Evolutionary conservation across 2,329 filamentous ascomycete genomes (phyloP), one percentile per base, ranked within the genome.

Genomic region (Colletotrichum zoysiae): DNA sequence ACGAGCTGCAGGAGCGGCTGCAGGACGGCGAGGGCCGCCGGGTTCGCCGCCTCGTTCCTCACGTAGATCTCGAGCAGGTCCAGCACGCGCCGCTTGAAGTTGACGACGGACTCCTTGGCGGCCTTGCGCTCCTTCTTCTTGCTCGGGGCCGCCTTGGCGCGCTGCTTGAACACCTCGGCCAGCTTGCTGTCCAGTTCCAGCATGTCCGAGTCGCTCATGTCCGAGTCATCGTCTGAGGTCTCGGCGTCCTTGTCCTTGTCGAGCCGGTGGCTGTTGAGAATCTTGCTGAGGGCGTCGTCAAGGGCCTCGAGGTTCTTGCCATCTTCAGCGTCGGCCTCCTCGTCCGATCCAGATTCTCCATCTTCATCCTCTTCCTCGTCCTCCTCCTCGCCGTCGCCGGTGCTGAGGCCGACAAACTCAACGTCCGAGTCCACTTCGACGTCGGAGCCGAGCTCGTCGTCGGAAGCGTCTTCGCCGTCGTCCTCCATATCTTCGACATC

Each of bases 151-250:
- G 77, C 76, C 80, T 94, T 91, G 75, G 89, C 89, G 60, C 91
- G 90, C 75, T 95, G 91, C 75, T 91, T 90, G 86, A 98, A 97
- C 73, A 98, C 94, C 74, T 93, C 93, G 62, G 91, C 90, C 5
- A 99, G 89, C 78, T 95, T 92, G 14, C 89, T 88, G 77, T 98
- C 95, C 20, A 98, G 85, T 4, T 91, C 91, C 83, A 97, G 91
- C 96, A 98, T 98, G 79, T 97, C 92, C 23, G 95, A 95, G 82
- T 98, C 95, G 73, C 94, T 92, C 95, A 99, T 97, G 81, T 97
- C 94, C 3, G 89, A 90, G 71, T 92, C 92, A 12, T 88, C 88
- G 40, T 90, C 90, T 1, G 86, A 88, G 1, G 85, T 85, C 3
- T 87, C 87, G 1, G 87, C 87, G 1, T 86, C 84, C 20, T 81